Evolutionary conservation across 208 protist genomes (phyloP).

Genomic region (Leishmania tarentolae): DNA sequence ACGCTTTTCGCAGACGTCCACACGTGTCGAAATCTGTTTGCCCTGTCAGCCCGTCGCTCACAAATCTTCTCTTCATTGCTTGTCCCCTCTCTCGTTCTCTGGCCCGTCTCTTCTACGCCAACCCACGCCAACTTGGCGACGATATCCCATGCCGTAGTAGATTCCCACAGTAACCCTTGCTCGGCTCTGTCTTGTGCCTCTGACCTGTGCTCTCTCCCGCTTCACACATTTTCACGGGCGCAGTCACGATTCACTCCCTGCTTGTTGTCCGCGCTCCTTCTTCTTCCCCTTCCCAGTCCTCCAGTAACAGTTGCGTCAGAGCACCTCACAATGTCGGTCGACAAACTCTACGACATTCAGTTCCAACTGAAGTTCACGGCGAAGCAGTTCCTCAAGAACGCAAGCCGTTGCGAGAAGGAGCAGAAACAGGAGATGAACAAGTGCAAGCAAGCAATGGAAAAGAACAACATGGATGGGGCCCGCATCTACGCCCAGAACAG

Average conservation of each 20-base stretch:
- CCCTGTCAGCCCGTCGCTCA: background rate
- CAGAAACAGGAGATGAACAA: conserved; percentile 93
- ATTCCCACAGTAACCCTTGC: background rate
- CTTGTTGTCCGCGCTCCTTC: conserved; percentile 6
- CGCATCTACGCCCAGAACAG: conserved; percentile 98
- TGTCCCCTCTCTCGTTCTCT: background rate
- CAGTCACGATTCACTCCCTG: background rate
- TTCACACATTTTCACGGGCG: background rate
- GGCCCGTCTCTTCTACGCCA: background rate
- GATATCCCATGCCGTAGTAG: background rate
- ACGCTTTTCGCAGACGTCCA: background rate
- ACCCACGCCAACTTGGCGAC: background rate
- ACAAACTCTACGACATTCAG: conserved; percentile 90
- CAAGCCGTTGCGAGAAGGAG: conserved; percentile 92
- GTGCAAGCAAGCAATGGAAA: conserved; percentile 96
- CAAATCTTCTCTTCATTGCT: background rate
- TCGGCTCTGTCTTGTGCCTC: background rate
- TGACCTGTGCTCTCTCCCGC: background rate
- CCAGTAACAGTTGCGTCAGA: background rate
- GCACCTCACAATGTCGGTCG: conserved; percentile 58
- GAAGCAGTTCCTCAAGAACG: conserved; percentile 94
- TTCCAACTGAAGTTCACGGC: conserved; percentile 96
- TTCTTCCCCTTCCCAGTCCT: background rate
- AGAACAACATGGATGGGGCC: conserved; percentile 97
- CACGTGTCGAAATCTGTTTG: background rate